A percentile compares a stretch with the other conserved stretches of the same genome.
Conservation (phyloP, 164 flowering plant species). For the Brasenia schreberi region DNA sequence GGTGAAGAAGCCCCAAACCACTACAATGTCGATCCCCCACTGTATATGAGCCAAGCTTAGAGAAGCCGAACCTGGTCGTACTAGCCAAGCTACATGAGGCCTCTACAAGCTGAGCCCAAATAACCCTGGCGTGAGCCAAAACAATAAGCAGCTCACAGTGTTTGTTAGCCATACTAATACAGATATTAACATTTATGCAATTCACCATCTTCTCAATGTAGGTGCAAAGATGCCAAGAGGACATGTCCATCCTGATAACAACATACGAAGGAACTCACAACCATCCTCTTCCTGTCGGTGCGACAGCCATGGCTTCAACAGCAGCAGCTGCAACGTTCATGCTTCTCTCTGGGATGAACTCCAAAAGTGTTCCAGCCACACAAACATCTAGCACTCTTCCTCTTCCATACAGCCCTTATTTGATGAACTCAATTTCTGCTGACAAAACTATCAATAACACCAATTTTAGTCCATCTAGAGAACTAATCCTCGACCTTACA, state of each 20-base stretch:
- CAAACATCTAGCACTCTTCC: neutral
- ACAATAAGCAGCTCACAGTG: no score
- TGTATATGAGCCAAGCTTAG: no score
- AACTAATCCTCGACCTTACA: conserved; percentile 37
- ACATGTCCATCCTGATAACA: conserved; percentile 65
- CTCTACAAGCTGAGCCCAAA: no score
- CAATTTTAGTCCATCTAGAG: conserved; percentile 12
- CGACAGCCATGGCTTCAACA: conserved; percentile 62
- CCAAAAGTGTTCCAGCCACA: conserved; percentile 5
- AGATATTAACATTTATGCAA: no score
- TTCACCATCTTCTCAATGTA: conserved; percentile 2
- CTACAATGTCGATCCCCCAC: no score
- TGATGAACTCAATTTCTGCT: neutral
- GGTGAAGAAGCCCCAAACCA: no score
- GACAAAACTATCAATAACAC: neutral
- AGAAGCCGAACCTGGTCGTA: no score
- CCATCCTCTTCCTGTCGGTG: conserved; percentile 67
- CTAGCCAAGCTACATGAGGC: no score
- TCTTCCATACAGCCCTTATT: conserved; percentile 5
- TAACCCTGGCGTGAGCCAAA: no score
- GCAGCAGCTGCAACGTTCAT: conserved; percentile 29
- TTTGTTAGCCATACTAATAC: no score
- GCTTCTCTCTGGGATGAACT: conserved; percentile 18
- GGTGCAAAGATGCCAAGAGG: conserved; percentile 72
- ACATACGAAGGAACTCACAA: conserved; percentile 73